Base-by-base conservation (phyloP, 805 yeast species). In the Peterozyma toletana region DNA sequence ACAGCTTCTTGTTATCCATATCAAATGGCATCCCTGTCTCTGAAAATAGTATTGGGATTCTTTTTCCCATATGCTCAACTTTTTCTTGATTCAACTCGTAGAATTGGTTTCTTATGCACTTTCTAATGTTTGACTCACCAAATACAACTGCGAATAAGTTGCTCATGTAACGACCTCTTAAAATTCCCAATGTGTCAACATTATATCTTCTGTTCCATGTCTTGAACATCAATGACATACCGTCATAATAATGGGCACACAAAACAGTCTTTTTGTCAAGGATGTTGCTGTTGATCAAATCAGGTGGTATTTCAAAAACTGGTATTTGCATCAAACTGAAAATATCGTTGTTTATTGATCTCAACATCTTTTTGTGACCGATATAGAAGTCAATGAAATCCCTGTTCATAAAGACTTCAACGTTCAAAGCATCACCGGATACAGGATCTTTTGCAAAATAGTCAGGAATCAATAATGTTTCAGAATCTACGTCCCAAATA, bases 21-120 rank as follows among this genome's bases (percentile, higher is more conserved):
- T 93, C 96, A 59, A 83, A 87, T 2, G 99, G 98, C 83, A 91
- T 87, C 5, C 99, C 99, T n/a, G 91, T 89, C 60, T 91, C 99
- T 1, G 95, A 78, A 72, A 93, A 80, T 17, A 91, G 63, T 9
- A 84, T 74, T 0, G 97, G 96, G 9, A 88, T 69, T 9, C 59
- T 41, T 1, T 51, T 46, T 2, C 97, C 97, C 33, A 90, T 60
- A 30, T 73, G 59, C 3, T 70, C 71, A 5, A 64, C 57, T 4
- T 88, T 78, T 57, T 93, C 98, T 16, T 59, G 55, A 43, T 71
- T 74, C 66, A 91, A 74, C 46, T 75, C 83, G n/a, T 58, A 53
- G 45, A 91, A 66, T 62, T 91, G 97, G 39, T 66, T 72, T 42
- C 73, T 70, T 40, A 91, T 64, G 47, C 88, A 83, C 48, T 78